Evolutionary conservation across 2,329 filamentous ascomycete species (phyloP).

Genomic region (Apiospora rasikravindrae): DNA sequence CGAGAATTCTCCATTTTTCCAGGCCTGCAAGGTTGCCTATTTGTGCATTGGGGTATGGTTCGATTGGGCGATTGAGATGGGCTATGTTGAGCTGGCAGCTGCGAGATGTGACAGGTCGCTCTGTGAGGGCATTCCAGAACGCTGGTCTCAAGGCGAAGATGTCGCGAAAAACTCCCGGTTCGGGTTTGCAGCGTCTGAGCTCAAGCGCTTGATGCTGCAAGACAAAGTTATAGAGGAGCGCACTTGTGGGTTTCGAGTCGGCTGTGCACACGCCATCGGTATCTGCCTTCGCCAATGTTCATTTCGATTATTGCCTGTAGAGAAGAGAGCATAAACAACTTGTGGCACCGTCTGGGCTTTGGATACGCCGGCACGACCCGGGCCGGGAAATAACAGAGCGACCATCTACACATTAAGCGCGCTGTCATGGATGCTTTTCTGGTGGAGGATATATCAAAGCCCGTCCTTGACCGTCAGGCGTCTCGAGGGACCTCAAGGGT

Average conservation of each 20-base stretch:
- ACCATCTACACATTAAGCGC: not conserved
- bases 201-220: not conserved
- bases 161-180: not conserved
- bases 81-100: not conserved
- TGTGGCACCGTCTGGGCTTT: not conserved
- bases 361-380: not conserved
- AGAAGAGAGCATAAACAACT: not conserved
- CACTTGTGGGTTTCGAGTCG: not conserved
- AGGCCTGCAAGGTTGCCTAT: not conserved
- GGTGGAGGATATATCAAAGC: not conserved
- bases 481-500: not conserved
- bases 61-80: not conserved
- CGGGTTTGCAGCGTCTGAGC: not conserved
- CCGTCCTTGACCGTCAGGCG: not conserved
- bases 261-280: not conserved
- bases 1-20: not conserved
- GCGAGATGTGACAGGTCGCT: not conserved
- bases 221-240: not conserved
- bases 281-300: not conserved
- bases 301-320: not conserved
- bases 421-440: not conserved
- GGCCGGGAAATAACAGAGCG: not conserved
- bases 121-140: not conserved
- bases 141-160: not conserved
- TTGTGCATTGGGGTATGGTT: not conserved